Percentiles rank a stretch among this genome's conserved stretches.
phyloP scores from a whole-genome alignment of 495 filamentous ascomycete genomes.

The Neurospora cerealis region DNA sequence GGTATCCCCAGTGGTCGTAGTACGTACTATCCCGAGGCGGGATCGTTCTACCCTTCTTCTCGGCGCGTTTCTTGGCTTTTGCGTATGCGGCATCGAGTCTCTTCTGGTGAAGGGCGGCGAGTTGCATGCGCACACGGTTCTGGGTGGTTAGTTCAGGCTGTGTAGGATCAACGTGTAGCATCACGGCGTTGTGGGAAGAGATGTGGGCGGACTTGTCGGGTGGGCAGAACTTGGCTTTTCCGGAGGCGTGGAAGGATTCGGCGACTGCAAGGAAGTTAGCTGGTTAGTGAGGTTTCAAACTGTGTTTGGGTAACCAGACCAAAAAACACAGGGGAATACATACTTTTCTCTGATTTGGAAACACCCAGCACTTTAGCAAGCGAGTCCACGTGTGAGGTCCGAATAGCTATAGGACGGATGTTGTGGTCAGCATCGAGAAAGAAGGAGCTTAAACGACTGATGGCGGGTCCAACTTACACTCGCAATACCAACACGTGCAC shows the following conservation, averaged over 20 bases:
- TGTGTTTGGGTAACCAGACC: background rate
- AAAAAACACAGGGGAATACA: background rate
- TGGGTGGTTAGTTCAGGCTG: slow-evolving; percentile 36
- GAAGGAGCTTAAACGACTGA: background rate
- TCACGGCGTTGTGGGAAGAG: slow-evolving; percentile 53
- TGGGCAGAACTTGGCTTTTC: slow-evolving; percentile 43
- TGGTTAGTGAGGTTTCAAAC: slow-evolving; percentile 12
- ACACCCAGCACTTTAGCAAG: slow-evolving; percentile 29
- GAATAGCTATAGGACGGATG: slow-evolving; percentile 36
- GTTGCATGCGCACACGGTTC: slow-evolving; percentile 43
- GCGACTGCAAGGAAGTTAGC: slow-evolving; percentile 31
- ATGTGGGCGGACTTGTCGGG: slow-evolving; percentile 59
- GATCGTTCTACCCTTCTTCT: slow-evolving; percentile 45
- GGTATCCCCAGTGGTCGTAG: slow-evolving; percentile 45
- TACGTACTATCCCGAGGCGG: slow-evolving; percentile 39
- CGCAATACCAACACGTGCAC: slow-evolving; percentile 90
- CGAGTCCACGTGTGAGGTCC: slow-evolving; percentile 47
- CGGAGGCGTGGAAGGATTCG: slow-evolving; percentile 43
- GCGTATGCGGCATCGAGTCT: slow-evolving; percentile 53
- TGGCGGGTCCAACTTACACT: slow-evolving; percentile 27
- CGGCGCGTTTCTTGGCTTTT: slow-evolving; percentile 50
- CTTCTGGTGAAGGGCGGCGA: slow-evolving; percentile 31
- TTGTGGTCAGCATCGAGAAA: background rate
- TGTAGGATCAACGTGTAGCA: slow-evolving; percentile 21
- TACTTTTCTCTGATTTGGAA: slow-evolving; percentile 37